Conservation (phyloP, 2,329 filamentous ascomycete genomes). For the Diaporthe caulivora region DNA sequence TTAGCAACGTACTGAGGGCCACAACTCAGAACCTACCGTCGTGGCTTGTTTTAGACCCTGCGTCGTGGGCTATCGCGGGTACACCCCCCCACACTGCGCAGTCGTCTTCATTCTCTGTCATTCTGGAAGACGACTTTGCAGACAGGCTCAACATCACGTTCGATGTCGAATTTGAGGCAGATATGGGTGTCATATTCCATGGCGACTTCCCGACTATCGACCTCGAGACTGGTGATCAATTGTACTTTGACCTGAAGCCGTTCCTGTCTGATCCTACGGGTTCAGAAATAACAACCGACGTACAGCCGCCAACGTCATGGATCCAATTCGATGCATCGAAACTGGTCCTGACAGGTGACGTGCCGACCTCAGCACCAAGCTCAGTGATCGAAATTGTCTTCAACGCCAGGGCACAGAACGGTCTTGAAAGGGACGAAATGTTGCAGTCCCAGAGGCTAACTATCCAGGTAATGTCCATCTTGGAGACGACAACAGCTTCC, state of each 20-base stretch:
- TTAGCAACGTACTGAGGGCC: slow-evolving; percentile 64
- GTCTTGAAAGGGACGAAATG: slow-evolving; percentile 9
- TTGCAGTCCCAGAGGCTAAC: slow-evolving; percentile 54
- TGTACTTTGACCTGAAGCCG: slow-evolving; percentile 57
- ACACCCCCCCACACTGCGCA: slow-evolving; percentile 70
- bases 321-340: slow-evolving; percentile 51
- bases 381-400: slow-evolving; percentile 45
- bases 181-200: slow-evolving; percentile 54
- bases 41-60: slow-evolving; percentile 77
- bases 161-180: slow-evolving; percentile 43
- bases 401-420: slow-evolving; percentile 47
- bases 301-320: slow-evolving; percentile 57
- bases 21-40: slow-evolving; percentile 66
- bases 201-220: slow-evolving; percentile 55
- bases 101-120: slow-evolving; percentile 73
- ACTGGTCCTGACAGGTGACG: slow-evolving; percentile 55
- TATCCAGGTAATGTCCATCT: slow-evolving; percentile 50
- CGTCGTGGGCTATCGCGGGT: slow-evolving; percentile 73
- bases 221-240: slow-evolving; percentile 54
- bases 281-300: slow-evolving; percentile 52
- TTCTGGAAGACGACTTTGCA: slow-evolving; percentile 69
- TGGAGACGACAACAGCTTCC: slow-evolving; percentile 45
- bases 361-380: slow-evolving; percentile 51
- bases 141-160: slow-evolving; percentile 71
- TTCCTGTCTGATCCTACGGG: slow-evolving; percentile 57